Conservation (phyloP, 768 basidiomycete genomes). For the Candolleomyces aberdarensis region DNA sequence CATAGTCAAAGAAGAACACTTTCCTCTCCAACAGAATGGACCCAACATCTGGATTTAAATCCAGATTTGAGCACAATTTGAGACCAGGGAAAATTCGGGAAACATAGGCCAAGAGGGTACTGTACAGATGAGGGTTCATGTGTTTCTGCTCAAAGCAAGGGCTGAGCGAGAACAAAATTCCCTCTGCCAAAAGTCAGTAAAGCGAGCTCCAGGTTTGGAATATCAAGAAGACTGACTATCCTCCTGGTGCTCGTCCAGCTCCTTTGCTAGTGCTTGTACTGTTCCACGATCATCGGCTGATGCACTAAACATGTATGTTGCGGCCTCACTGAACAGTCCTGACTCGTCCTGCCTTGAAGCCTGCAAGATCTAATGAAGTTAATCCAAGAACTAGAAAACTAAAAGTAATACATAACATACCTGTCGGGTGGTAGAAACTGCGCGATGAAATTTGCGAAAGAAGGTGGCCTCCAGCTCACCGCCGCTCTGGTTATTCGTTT, state of each 20-base stretch:
- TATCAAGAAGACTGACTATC: constrained; percentile 12
- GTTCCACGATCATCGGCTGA: constrained; percentile 22
- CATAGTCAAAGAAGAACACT: background rate
- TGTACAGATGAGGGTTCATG: no score
- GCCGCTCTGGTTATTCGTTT: constrained; percentile 27
- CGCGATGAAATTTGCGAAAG: constrained; percentile 23
- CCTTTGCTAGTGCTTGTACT: constrained; percentile 3
- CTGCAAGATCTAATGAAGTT: background rate
- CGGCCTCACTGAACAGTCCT: background rate
- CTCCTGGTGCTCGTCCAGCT: constrained; percentile 17
- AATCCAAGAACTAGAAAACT: no score
- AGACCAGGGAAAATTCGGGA: no score
- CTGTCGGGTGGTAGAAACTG: constrained; percentile 9
- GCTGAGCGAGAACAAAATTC: no score
- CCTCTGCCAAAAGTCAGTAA: no score
- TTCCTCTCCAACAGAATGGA: background rate
- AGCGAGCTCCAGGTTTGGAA: no score
- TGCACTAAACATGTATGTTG: constrained; percentile 18
- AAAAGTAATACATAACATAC: no score
- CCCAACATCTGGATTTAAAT: background rate
- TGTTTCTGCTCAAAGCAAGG: no score
- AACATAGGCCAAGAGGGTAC: no score
- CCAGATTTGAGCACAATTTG: background rate
- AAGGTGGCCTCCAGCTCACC: constrained; percentile 27
- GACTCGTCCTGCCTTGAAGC: background rate